phyloP scores from a whole-genome alignment of 2,329 filamentous ascomycete species.

The Coniochaeta sp. region DNA sequence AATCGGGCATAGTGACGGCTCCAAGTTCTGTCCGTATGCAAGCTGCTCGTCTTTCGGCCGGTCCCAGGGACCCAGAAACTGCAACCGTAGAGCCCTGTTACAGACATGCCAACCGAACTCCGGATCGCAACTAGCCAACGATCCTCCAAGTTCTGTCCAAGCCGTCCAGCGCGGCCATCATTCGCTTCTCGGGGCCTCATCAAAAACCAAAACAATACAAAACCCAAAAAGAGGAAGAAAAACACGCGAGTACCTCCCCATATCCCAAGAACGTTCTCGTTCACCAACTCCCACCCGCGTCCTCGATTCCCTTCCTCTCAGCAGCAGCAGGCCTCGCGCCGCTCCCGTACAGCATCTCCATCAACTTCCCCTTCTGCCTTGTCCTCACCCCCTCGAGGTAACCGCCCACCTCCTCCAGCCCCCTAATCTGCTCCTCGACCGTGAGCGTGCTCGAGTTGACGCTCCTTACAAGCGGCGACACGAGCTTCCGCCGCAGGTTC shows the following conservation, averaged over 20 bases:
- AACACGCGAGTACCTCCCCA: background rate
- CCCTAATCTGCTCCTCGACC: constrained; percentile 78
- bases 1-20: background rate
- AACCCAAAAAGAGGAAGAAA: background rate
- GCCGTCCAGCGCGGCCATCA: too few species aligned
- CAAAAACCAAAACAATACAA: background rate
- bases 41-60: background rate
- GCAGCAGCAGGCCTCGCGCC: constrained; percentile 13
- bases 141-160: too few species aligned
- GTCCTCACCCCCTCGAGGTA: constrained; percentile 71
- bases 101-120: too few species aligned
- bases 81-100: too few species aligned
- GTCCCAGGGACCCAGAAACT: background rate
- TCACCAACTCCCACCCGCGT: background rate
- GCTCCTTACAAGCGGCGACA: constrained; percentile 73
- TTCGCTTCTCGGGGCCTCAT: background rate
- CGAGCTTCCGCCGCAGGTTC: constrained; percentile 72
- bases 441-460: constrained; percentile 61
- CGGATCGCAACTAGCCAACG: too few species aligned
- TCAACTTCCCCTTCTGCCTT: constrained; percentile 73
- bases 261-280: background rate
- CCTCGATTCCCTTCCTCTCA: background rate
- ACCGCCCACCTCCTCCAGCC: constrained; percentile 70
- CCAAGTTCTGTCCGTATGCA: background rate
- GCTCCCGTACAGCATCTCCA: constrained; percentile 69